Evolutionary conservation across 139 green algal species (phyloP), one percentile per base, ranked within the genome.

Genomic region (Coelastrella sp.): DNA sequence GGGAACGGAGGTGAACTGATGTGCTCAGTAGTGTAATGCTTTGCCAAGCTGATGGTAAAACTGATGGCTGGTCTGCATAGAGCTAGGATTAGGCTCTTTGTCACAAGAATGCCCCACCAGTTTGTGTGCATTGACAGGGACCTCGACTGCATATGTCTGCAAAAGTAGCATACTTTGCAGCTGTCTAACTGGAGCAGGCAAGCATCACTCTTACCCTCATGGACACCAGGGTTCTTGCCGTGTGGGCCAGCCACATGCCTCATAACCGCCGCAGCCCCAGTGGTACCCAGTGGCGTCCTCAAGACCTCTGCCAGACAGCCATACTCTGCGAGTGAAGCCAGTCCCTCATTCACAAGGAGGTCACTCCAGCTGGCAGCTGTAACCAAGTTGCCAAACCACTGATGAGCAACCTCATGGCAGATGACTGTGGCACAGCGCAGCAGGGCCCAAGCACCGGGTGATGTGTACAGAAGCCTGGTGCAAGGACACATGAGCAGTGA

Each of bases 321-420:
- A 80, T 96, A 96, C 87, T 96, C 92, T 68, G 92, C 14, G 17
- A 92, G 93, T 14, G 76, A 84, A 14, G 92, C 91, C 65, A 95
- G 32, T 5, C 92, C 94, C 92, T 96, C 94, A 83, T 96, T 94
- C 8, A 95, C 86, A 17, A 88, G 11, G 64, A 88, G 59, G 58
- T 86, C 80, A 75, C 58, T 3, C 80, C 80, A 86, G 80, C 56
- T 57, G 58, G 5, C 59, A 5, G 80, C 80, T 7, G 80, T 86
- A 4, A 86, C 80, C 16, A 86, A 59, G 59, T 86, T 86, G 19
- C 80, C 80, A 60, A 58, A 73, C 92, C 92, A 94, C 92, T 93
- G 90, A 91, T 99, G 97, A 13, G 96, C 90, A 78, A 99, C 93
- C 93, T 99, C 97, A 85, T 99, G 97, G 0, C 96, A 96, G 61